These are phyloP conservation scores for Xerocomellus amylosporus DNA, from an alignment of 768 basidiomycete species.

Conservation along the genomic window DNA sequence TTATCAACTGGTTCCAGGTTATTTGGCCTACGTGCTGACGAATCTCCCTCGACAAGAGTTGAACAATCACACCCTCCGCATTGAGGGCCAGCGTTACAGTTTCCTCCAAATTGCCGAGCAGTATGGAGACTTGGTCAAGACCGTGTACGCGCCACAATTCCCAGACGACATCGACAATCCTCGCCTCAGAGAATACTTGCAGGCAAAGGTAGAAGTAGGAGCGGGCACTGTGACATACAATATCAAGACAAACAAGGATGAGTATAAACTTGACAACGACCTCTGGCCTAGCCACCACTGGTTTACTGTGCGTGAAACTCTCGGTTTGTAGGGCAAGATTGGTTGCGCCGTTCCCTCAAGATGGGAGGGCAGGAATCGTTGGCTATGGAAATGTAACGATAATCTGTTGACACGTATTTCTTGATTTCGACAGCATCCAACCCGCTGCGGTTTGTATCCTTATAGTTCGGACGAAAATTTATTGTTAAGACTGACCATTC, in stretches of 20 bases:
- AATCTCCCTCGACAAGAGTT: constrained; percentile 9
- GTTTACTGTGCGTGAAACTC: constrained; percentile 18
- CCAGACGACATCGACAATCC: constrained; percentile 8
- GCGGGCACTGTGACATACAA: constrained; percentile 7
- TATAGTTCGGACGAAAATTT: neutral
- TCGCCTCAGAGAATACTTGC: constrained; percentile 12
- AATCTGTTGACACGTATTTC: neutral
- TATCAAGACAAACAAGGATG: constrained; percentile 13
- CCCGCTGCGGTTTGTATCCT: neutral
- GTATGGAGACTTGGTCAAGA: constrained; percentile 9
- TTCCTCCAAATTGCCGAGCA: constrained; percentile 6
- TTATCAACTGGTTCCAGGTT: constrained; percentile 8
- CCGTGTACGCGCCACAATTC: constrained; percentile 3
- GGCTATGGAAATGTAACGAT: neutral
- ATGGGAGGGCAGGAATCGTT: neutral
- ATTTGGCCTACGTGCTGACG: constrained; percentile 23
- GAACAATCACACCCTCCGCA: constrained; percentile 12
- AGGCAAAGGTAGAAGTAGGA: constrained; percentile 12
- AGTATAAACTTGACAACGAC: constrained; percentile 23
- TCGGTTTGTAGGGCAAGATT: constrained; percentile 14
- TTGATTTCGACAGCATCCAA: neutral
- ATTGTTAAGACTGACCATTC: neutral
- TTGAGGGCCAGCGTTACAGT: constrained; percentile 16
- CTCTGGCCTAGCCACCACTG: constrained; percentile 27
- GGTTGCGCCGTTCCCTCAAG: neutral